Evolutionary conservation across 352 stramenopile genomes (phyloP), one percentile per base, ranked within the genome.

Genomic region (Peronospora destructor): DNA sequence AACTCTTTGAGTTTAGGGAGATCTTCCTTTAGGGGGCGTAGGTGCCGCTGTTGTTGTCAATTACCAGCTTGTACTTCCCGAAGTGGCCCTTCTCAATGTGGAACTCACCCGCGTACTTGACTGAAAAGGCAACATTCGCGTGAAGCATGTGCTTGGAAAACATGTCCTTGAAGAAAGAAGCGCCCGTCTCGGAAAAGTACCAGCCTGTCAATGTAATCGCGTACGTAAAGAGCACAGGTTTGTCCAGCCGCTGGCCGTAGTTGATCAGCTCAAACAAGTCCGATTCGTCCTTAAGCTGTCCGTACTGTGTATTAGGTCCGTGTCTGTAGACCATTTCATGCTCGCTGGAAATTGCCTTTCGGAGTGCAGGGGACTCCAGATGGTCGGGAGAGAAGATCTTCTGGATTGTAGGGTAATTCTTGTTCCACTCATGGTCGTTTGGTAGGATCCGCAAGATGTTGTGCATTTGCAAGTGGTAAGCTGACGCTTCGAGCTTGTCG

Each of bases 81-180:
- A 59, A 62, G 30, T 49, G 52, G 0, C 29, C 41, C 44, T 67
- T 56, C 12, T 67, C 49, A 39, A 73, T 59, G 49, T 54, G 56
- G 43, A 73, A 73, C 35, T 73, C 64, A 5, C 64, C 64, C 0
- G 64, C 59, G 19, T 64, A 72, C 36, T 63, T 72, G 45, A 73
- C 64, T 0, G 49, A 59, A 38, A 67, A 68, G 8, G 38, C 38
- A 2, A 60, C 56, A 2, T 57, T 37, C 0, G 60, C 64, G 42
- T 70, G 64, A 37, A 73, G 42, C 64, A 73, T 70, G 46, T 73
- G 64, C 56, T 73, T 73, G 11, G 64, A 73, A 26, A 73, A 45
- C 49, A 73, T 73, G 53, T 73, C 64, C 49, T 73, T 73, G 19
- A 73, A 70, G 53, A 73, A 73, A 7, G 64, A 26, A 0, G 64